Evolutionary conservation across 345 rosid species (phyloP).

Genomic region (Kandelia obovata): DNA sequence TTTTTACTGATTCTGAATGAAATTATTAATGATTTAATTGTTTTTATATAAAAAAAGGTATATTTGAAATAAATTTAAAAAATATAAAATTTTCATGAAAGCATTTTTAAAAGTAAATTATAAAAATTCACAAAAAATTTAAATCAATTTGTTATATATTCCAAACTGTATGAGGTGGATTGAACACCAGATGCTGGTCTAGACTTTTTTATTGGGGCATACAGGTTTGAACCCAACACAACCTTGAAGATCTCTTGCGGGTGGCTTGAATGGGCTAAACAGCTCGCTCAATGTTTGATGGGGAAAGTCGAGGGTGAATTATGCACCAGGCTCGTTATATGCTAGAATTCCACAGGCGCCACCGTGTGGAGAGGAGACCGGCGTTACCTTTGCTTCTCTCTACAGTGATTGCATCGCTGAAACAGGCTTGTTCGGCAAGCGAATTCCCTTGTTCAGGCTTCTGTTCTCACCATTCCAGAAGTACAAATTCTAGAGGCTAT

Average conservation of each 20-base stretch:
- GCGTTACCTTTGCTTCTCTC: conserved; percentile 75
- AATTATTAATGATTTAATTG: too few relatives aligned
- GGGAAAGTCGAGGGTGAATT: conserved; percentile 86
- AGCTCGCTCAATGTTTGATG: conserved; percentile 85
- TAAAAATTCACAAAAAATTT: too few relatives aligned
- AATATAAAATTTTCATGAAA: too few relatives aligned
- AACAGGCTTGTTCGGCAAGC: conserved; percentile 38
- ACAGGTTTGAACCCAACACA: too few relatives aligned
- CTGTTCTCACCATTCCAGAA: conserved; percentile 33
- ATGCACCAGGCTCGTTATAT: conserved; percentile 82
- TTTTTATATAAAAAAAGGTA: too few relatives aligned
- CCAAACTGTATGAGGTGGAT: too few relatives aligned
- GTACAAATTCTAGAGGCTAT: conserved; percentile 27
- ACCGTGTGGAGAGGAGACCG: conserved; percentile 61
- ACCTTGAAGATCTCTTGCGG: conserved; percentile 58
- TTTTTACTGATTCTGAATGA: too few relatives aligned
- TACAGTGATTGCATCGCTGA: conserved; percentile 97
- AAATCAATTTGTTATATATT: too few relatives aligned
- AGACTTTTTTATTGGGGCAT: too few relatives aligned
- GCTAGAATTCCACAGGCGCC: conserved; percentile 84
- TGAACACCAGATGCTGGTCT: too few relatives aligned
- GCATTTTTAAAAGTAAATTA: too few relatives aligned
- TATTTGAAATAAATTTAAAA: too few relatives aligned
- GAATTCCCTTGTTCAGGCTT: conserved; percentile 54
- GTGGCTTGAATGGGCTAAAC: conserved; percentile 66